Evolutionary conservation across 1,284 basidiomycete species (phyloP), one percentile per base, ranked within the genome.

Genomic region (Lignosus rhinocerotis): DNA sequence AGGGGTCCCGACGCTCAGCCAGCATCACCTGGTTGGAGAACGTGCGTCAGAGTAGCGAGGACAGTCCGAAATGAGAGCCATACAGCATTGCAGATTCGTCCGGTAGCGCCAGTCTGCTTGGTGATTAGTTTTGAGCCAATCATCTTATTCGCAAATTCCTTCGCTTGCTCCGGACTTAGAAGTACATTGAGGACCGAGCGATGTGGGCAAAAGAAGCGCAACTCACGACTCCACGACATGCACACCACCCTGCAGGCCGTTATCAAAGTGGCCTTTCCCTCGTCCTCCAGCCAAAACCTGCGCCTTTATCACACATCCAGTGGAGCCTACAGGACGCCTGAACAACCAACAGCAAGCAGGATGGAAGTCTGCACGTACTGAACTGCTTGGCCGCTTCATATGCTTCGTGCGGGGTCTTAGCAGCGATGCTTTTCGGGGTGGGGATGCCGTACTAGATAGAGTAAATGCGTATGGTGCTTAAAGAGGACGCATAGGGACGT

Each of bases 241-340:
- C 21, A 99, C 97, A 80, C 97, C 97, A 58, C 97, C 96, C 76
- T 98, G 90, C 72, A 98, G 87, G 33, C 97, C 97, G 72, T 87
- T 94, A 78, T 96, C 90, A 71, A 99, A 99, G 72, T 93, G 91
- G 56, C 97, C 97, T 83, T 99, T 99, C 68, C 97, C 97, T 73
- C 97, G 88, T 69, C 97, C 97, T 72, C 97, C 97, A 65, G 97
- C 97, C 59, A 99, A 89, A 9, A 99, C 97, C 76, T 99, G 97
- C 30, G 96, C 97, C 80, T 99, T 99, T 78, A 99, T 94, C 33
- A 98, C 94, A 58, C 95, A 86, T 63, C 84, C 83, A 62, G 85
- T 80, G 32, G 79, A 80, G 66, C 86, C 93, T 90, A 59, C 14
- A 34, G 45, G 51, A 45, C 43, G 47, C 39, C 32, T 14, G 51